A percentile compares a stretch with the other conserved stretches of the same genome.
Evolutionary conservation across 1,284 basidiomycete species (phyloP).

Genomic region (Ganoderma boninense): DNA sequence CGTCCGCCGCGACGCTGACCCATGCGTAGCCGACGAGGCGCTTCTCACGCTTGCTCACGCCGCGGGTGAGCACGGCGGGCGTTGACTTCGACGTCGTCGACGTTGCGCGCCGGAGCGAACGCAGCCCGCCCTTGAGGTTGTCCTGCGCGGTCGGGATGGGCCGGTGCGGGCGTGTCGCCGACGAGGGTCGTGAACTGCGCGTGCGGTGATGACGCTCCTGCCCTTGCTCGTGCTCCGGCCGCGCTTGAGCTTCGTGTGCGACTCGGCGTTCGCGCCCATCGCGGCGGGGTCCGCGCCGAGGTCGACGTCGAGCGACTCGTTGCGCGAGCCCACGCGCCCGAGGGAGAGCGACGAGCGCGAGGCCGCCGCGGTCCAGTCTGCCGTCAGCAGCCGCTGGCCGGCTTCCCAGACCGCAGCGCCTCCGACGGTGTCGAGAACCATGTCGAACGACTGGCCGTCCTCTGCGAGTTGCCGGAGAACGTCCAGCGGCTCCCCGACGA

Average conservation of each 20-base stretch:
- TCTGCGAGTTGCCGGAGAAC: conserved; percentile 62
- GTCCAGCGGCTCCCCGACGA: conserved; percentile 63
- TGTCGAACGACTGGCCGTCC: conserved; percentile 74
- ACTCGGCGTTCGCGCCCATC: neutral
- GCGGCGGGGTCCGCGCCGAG: conserved; percentile 21
- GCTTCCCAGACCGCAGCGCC: conserved; percentile 81
- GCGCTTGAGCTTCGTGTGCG: conserved; percentile 23
- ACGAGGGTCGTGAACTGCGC: conserved; percentile 80
- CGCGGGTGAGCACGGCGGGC: conserved; percentile 22
- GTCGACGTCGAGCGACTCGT: conserved; percentile 16
- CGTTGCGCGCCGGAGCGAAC: conserved; percentile 59
- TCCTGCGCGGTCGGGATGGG: conserved; percentile 74
- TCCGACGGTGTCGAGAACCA: conserved; percentile 83
- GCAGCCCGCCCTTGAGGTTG: conserved; percentile 73
- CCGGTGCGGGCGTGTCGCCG: conserved; percentile 68
- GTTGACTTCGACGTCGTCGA: conserved; percentile 32
- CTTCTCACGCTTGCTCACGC: conserved; percentile 28
- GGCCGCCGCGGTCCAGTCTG: conserved; percentile 31
- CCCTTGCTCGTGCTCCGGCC: conserved; percentile 16
- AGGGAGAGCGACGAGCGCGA: conserved; percentile 30
- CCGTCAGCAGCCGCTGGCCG: conserved; percentile 63
- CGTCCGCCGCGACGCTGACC: conserved; percentile 76
- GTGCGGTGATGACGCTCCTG: conserved; percentile 32
- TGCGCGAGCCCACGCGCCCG: conserved; percentile 17
- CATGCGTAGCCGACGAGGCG: conserved; percentile 73